Conservation (phyloP, 2,329 filamentous ascomycete species). For the Pseudovirgaria hyperparasitica region DNA sequence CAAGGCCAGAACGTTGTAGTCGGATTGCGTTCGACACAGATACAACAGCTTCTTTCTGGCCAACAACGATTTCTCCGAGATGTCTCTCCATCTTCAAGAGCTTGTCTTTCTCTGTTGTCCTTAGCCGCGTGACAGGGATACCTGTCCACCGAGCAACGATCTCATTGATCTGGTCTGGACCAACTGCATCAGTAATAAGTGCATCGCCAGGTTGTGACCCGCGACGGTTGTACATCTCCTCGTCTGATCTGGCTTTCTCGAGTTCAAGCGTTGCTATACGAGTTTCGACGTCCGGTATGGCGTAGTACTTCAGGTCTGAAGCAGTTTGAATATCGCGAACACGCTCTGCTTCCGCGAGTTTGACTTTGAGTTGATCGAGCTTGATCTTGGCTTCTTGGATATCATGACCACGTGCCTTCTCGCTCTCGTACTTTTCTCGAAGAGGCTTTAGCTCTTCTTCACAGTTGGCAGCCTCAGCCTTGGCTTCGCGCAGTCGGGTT, state of each 20-base stretch:
- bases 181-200: conserved; percentile 85
- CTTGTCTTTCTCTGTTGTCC: conserved; percentile 95
- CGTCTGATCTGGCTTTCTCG: conserved; percentile 69
- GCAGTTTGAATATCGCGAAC: conserved; percentile 73
- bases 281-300: conserved; percentile 80
- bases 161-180: conserved; percentile 96
- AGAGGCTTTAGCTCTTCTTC: conserved; percentile 86
- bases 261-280: conserved; percentile 71
- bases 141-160: conserved; percentile 98
- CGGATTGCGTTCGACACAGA: conserved; percentile 94
- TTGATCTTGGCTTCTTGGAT: conserved; percentile 94
- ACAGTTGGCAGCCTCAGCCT: conserved; percentile 84
- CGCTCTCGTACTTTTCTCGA: conserved; percentile 87
- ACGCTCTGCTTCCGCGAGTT: conserved; percentile 86
- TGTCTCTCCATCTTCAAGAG: conserved; percentile 92
- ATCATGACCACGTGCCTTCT: conserved; percentile 80
- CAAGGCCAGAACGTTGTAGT: conserved; percentile 83
- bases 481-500: conserved; percentile 66
- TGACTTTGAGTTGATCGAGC: conserved; percentile 80
- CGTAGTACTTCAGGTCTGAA: conserved; percentile 92
- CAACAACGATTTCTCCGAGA: conserved; percentile 73
- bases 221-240: conserved; percentile 40
- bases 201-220: conserved; percentile 50
- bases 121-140: conserved; percentile 87
- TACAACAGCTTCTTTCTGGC: conserved; percentile 84